phyloP scores from a whole-genome alignment of 257 asterid genomes.

The Gentiana dahurica region DNA sequence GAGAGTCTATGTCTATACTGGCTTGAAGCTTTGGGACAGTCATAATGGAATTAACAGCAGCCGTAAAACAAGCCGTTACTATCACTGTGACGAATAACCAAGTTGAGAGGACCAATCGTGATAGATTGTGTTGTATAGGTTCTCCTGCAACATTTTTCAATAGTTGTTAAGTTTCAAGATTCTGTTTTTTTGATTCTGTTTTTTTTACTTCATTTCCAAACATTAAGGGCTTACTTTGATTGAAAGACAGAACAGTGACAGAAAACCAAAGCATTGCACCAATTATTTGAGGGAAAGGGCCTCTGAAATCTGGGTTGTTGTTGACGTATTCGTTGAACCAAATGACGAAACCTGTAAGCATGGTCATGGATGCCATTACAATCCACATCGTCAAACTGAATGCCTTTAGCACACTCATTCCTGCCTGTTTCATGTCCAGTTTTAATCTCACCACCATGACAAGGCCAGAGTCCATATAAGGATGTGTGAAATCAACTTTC shows the following conservation, averaged over 20 bases:
- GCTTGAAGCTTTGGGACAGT: constrained; percentile 48
- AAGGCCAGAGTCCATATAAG: constrained; percentile 53
- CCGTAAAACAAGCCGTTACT: constrained; percentile 44
- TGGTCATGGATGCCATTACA: constrained; percentile 23
- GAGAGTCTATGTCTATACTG: constrained; percentile 25
- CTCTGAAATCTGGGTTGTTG: constrained; percentile 32
- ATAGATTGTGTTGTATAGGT: constrained; percentile 25
- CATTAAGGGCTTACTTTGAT: constrained; percentile 35
- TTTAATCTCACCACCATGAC: constrained; percentile 50
- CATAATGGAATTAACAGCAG: constrained; percentile 46
- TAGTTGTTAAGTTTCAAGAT: too few relatives aligned
- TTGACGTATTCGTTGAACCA: constrained; percentile 45
- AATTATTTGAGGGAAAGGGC: constrained; percentile 21
- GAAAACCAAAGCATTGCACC: constrained; percentile 55
- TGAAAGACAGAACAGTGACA: constrained; percentile 39
- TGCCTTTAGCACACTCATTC: constrained; percentile 28
- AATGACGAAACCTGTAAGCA: constrained; percentile 32
- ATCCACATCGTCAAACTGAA: constrained; percentile 49
- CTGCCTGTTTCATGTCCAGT: constrained; percentile 20
- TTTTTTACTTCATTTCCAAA: neutral
- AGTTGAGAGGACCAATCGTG: constrained; percentile 37
- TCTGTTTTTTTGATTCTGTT: too few relatives aligned
- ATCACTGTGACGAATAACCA: constrained; percentile 43
- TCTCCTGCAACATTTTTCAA: constrained; percentile 29
- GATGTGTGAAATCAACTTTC: constrained; percentile 44